Conservation (phyloP, 768 basidiomycete species). For the Melanogaster broomeanus region DNA sequence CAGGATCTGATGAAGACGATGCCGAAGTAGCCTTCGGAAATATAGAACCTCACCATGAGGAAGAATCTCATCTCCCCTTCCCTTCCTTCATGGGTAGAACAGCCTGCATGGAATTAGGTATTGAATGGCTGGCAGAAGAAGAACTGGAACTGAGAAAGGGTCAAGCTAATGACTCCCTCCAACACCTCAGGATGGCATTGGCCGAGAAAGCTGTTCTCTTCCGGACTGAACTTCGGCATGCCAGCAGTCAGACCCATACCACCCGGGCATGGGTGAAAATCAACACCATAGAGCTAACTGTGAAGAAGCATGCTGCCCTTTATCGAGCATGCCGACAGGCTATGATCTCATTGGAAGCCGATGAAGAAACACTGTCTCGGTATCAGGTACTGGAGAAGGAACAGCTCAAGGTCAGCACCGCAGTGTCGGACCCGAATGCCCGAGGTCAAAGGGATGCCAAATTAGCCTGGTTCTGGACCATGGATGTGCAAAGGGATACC, state of each 20-base stretch:
- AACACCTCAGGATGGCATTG: conserved; percentile 2
- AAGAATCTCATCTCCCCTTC: not conserved
- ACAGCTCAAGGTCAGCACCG: conserved; percentile 3
- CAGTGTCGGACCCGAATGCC: conserved; percentile 4
- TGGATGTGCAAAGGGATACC: conserved; percentile 2
- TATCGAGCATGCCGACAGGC: not conserved
- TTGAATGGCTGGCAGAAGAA: not conserved
- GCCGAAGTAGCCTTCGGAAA: too few relatives aligned
- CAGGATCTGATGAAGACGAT: too few relatives aligned
- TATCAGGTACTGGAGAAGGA: not conserved
- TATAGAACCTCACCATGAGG: too few relatives aligned
- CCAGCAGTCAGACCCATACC: not conserved
- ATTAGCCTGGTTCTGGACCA: conserved; percentile 10
- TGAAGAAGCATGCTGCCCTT: conserved; percentile 1
- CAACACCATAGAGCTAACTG: not conserved
- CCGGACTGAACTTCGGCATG: not conserved
- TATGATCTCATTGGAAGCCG: not conserved
- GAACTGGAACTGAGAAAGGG: conserved; percentile 7
- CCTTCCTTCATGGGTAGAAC: not conserved
- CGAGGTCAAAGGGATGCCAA: not conserved
- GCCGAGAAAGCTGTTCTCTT: conserved; percentile 11
- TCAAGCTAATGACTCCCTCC: conserved; percentile 19
- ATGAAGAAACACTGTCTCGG: not conserved
- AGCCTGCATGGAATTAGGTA: not conserved
- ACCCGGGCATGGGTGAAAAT: not conserved